phyloP scores from a whole-genome alignment of 176 grass and related monocot genomes.

The Secale cereale region DNA sequence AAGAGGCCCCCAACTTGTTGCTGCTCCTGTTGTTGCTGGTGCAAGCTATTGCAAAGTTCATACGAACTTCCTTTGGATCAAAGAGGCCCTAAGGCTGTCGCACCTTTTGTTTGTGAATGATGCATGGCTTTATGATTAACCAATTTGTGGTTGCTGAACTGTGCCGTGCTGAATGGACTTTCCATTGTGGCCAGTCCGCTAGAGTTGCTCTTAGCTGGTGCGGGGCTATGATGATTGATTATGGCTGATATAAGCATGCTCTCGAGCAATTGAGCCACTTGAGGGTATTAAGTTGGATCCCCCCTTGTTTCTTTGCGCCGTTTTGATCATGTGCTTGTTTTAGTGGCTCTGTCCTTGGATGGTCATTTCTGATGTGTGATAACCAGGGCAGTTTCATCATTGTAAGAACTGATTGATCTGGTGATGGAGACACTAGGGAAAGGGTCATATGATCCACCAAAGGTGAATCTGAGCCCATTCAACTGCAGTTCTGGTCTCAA shows the following conservation, averaged over 20 bases:
- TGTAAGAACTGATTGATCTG: neutral
- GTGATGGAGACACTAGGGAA: conserved; percentile 5
- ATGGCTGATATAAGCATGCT: conserved; percentile 12
- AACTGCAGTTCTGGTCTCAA: neutral
- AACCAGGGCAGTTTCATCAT: conserved; percentile 8
- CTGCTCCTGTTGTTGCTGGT: neutral
- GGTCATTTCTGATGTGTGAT: conserved; percentile 14
- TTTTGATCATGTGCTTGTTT: conserved; percentile 4
- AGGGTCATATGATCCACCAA: conserved; percentile 26
- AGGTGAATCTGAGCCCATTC: conserved; percentile 32
- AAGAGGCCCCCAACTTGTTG: neutral
- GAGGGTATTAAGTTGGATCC: conserved; percentile 5
- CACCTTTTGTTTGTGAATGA: neutral
- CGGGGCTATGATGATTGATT: conserved; percentile 23
- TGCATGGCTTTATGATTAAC: no score
- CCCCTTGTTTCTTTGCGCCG: neutral
- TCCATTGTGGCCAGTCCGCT: no score
- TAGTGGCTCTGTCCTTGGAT: conserved; percentile 18
- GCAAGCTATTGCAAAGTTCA: neutral
- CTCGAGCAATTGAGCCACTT: neutral
- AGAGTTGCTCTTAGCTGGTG: neutral
- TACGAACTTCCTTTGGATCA: neutral
- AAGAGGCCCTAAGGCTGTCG: neutral
- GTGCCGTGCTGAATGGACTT: no score
- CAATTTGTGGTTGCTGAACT: no score